These are phyloP conservation scores for Lupinus albus DNA, from an alignment of 306 rosid species.

Conservation along the genomic window DNA sequence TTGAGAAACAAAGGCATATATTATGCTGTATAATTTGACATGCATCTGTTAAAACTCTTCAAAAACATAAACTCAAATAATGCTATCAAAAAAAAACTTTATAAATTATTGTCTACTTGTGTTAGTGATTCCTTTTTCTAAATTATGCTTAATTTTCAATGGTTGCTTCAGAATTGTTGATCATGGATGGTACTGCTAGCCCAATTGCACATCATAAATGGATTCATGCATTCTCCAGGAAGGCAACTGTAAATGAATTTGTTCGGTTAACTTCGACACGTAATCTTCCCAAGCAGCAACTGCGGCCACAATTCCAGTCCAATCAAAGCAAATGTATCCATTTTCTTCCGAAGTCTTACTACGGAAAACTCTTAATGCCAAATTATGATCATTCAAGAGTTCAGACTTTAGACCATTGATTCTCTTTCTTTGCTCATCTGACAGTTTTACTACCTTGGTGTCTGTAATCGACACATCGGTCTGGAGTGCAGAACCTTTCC, in stretches of 20 bases:
- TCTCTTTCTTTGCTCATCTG: slow-evolving; percentile 45
- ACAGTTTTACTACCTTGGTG: slow-evolving; percentile 46
- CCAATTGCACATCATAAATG: slow-evolving; percentile 54
- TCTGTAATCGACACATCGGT: slow-evolving; percentile 32
- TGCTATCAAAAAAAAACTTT: slow-evolving; percentile 1
- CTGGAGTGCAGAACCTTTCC: slow-evolving; percentile 60
- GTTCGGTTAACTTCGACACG: slow-evolving; percentile 41
- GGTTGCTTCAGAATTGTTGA: slow-evolving; percentile 19
- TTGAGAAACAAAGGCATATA: slow-evolving; percentile 3
- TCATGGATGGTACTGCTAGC: slow-evolving; percentile 13
- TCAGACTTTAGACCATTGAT: slow-evolving; percentile 49
- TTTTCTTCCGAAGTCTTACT: slow-evolving; percentile 34
- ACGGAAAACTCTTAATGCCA: slow-evolving; percentile 49
- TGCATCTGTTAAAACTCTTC: slow-evolving; percentile 1
- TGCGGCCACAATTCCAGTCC: slow-evolving; percentile 56
- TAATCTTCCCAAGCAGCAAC: slow-evolving; percentile 62
- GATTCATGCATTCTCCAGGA: slow-evolving; percentile 69
- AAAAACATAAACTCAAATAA: not conserved
- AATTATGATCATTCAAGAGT: slow-evolving; percentile 52
- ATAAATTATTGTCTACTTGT: slow-evolving; percentile 6
- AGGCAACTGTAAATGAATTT: slow-evolving; percentile 54
- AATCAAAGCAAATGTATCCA: slow-evolving; percentile 40
- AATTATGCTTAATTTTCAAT: not conserved
- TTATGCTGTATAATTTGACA: not conserved
- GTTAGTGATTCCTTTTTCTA: not conserved